Evolutionary conservation across 75 land plant genomes (phyloP).

Genomic region (Picea glauca): DNA sequence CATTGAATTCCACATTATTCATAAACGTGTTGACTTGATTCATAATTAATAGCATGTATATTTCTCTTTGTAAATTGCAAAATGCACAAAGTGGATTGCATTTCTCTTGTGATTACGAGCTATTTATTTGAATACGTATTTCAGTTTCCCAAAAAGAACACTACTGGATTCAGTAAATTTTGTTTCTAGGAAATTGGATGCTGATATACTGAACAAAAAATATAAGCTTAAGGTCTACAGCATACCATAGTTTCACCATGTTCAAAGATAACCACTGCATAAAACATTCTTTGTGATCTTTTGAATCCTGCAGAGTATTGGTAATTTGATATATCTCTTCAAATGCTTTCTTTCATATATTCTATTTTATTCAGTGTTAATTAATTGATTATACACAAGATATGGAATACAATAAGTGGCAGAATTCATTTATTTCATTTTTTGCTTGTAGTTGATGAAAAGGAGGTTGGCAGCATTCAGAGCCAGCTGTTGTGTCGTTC

Average conservation of each 20-base stretch:
- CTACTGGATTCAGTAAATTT: neutral
- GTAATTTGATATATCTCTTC: neutral
- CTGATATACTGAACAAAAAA: no score
- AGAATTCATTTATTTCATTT: constrained; percentile 8
- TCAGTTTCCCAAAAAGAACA: neutral
- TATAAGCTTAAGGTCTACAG: no score
- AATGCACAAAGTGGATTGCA: neutral
- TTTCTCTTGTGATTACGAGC: neutral
- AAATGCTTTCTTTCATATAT: neutral
- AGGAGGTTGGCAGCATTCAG: constrained; percentile 80
- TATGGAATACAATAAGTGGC: neutral
- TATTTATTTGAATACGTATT: neutral
- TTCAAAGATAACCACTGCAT: constrained; percentile 2
- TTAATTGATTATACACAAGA: neutral
- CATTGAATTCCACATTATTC: neutral
- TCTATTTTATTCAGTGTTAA: neutral
- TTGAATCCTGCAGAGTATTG: neutral
- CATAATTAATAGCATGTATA: neutral
- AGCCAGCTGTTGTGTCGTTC: constrained; percentile 84
- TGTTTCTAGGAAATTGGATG: neutral
- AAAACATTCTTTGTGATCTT: neutral
- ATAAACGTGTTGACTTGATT: neutral
- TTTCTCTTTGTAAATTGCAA: neutral
- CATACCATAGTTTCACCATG: neutral
- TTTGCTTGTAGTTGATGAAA: constrained; percentile 72